Evolutionary conservation across 495 filamentous ascomycete species (phyloP).

Genomic region (Collariella sp.): DNA sequence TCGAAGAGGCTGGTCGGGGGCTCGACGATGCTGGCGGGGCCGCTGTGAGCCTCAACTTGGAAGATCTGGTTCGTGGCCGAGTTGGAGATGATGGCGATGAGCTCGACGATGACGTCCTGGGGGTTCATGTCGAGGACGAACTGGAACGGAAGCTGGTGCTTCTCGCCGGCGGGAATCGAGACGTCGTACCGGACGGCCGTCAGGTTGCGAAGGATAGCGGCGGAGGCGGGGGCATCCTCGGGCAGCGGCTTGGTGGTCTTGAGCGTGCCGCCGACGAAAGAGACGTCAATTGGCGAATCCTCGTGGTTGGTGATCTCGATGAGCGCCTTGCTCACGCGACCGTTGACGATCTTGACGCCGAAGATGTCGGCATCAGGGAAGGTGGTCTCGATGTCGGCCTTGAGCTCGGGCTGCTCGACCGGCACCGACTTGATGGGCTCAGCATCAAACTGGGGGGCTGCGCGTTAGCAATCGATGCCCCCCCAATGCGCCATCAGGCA

Average conservation of each 20-base stretch:
- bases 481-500: background rate
- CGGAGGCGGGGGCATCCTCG: constrained; percentile 43
- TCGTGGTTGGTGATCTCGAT: constrained; percentile 81
- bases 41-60: constrained; percentile 75
- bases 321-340: constrained; percentile 73
- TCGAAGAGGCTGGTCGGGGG: constrained; percentile 88
- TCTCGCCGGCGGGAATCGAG: constrained; percentile 68
- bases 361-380: constrained; percentile 90
- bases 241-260: constrained; percentile 43
- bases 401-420: constrained; percentile 48
- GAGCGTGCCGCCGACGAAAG: constrained; percentile 71
- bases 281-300: constrained; percentile 61
- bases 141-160: constrained; percentile 65
- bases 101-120: constrained; percentile 71
- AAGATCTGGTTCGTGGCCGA: constrained; percentile 52
- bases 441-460: constrained; percentile 3
- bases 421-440: constrained; percentile 30
- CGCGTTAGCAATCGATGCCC: constrained; percentile 4
- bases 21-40: constrained; percentile 83
- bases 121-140: constrained; percentile 91
- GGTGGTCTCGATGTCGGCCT: constrained; percentile 63
- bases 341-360: constrained; percentile 92
- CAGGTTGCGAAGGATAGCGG: constrained; percentile 69
- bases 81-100: constrained; percentile 63
- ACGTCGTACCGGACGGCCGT: constrained; percentile 66